Evolutionary conservation across 2,329 filamentous ascomycete species (phyloP).

Genomic region (Colletotrichum falcatum): DNA sequence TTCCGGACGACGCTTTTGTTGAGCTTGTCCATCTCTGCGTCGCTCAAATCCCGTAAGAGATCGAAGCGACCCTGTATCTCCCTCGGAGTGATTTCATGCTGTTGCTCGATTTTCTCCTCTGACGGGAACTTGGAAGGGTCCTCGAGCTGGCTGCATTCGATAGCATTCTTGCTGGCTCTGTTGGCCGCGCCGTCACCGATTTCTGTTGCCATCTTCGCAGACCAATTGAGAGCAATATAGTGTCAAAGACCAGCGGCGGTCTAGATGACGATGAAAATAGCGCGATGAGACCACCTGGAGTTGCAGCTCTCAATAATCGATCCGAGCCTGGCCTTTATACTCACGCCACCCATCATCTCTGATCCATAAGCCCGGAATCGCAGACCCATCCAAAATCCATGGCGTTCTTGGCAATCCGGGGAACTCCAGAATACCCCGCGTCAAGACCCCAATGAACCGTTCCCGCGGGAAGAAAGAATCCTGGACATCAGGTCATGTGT

Average conservation of each 20-base stretch:
- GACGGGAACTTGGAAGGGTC: background rate
- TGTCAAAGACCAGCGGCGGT: background rate
- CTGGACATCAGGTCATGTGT: background rate
- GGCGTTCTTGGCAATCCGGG: slow-evolving; percentile 29
- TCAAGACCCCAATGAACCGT: background rate
- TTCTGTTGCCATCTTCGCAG: slow-evolving; percentile 7
- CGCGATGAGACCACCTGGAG: background rate
- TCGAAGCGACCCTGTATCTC: slow-evolving; percentile 46
- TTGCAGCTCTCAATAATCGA: background rate
- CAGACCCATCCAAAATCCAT: background rate
- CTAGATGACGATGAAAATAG: background rate
- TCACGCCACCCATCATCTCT: background rate
- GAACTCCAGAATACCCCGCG: slow-evolving; percentile 37
- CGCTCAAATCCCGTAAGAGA: slow-evolving; percentile 42
- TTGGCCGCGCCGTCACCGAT: background rate
- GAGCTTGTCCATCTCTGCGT: slow-evolving; percentile 44
- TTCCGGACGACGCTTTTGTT: slow-evolving; percentile 48
- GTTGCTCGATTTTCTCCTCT: slow-evolving; percentile 3
- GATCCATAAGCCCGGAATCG: background rate
- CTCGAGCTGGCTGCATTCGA: slow-evolving; percentile 28
- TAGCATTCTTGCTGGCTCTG: slow-evolving; percentile 13
- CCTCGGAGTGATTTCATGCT: slow-evolving; percentile 8
- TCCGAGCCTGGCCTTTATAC: slow-evolving; percentile 20
- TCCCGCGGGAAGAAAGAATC: slow-evolving; percentile 12
- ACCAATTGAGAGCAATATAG: background rate